Conservation (phyloP, 805 yeast species). For the Teunomyces gatunensis region DNA sequence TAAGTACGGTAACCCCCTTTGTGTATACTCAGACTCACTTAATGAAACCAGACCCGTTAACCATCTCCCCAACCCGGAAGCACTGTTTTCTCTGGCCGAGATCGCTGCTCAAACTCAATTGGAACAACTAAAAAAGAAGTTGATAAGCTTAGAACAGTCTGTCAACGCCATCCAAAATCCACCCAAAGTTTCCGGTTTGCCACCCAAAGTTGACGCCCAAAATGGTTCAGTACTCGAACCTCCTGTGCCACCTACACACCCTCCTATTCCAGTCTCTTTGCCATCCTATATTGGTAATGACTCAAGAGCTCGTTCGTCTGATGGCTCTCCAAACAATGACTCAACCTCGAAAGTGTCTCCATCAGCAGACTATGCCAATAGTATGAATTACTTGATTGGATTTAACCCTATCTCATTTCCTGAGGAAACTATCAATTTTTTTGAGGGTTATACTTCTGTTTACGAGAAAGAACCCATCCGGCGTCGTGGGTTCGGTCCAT, state of each 20-base stretch:
- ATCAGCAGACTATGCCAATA: not conserved
- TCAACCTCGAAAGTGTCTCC: not conserved
- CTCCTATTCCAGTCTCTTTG: not conserved
- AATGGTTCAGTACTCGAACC: not conserved
- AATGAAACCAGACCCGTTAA: not conserved
- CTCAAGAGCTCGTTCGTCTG: not conserved
- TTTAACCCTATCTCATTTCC: constrained; percentile 15
- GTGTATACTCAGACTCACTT: constrained; percentile 15
- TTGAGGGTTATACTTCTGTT: constrained; percentile 39
- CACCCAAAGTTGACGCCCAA: not conserved
- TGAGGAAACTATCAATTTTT: constrained; percentile 35
- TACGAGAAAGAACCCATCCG: constrained; percentile 35
- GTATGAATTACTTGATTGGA: constrained; percentile 7
- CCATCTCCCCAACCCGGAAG: not conserved
- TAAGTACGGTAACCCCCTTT: constrained; percentile 22
- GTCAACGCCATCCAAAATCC: constrained; percentile 8
- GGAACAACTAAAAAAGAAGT: constrained; percentile 16
- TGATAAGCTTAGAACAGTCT: constrained; percentile 17
- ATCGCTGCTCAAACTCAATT: constrained; percentile 11
- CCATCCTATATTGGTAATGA: not conserved
- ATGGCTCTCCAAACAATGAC: not conserved
- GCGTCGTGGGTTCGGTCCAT: constrained; percentile 50
- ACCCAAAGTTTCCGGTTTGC: not conserved
- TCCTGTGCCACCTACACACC: not conserved
- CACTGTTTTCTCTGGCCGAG: not conserved